Percentiles rank a stretch among this genome's conserved stretches.
Evolutionary conservation across 441 rosid genomes (phyloP).

Genomic region (Pelargonium citronellum): DNA sequence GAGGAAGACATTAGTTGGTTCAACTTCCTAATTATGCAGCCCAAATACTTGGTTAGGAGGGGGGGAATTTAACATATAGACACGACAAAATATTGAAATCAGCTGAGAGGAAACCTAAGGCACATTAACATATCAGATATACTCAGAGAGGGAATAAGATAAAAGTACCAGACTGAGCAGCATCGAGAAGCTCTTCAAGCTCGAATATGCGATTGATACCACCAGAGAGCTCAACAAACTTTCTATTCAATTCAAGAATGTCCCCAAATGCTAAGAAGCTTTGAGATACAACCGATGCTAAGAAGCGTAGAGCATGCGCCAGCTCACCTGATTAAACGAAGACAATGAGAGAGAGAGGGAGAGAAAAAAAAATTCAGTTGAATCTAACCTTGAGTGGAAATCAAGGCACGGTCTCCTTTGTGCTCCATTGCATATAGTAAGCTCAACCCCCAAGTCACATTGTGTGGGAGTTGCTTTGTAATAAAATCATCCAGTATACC

Average conservation of each 20-base stretch:
- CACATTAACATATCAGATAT: background rate
- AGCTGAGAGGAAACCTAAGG: background rate
- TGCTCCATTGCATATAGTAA: slow-evolving; percentile 92
- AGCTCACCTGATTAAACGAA: slow-evolving; percentile 64
- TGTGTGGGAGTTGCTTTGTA: slow-evolving; percentile 96
- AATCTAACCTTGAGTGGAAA: slow-evolving; percentile 75
- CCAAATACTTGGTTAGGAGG: no score
- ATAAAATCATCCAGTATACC: slow-evolving; percentile 94
- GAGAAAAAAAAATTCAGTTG: background rate
- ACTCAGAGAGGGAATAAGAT: slow-evolving; percentile 12
- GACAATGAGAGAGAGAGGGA: slow-evolving; percentile 11
- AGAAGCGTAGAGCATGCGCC: slow-evolving; percentile 94
- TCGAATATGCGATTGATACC: slow-evolving; percentile 88
- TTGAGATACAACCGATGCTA: slow-evolving; percentile 98
- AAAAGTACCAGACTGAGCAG: slow-evolving; percentile 68
- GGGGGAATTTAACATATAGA: background rate
- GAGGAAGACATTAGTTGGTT: background rate
- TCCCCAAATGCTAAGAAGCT: slow-evolving; percentile 99
- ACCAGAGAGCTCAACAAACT: slow-evolving; percentile 91
- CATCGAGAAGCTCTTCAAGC: slow-evolving; percentile 92
- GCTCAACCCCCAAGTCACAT: slow-evolving; percentile 99
- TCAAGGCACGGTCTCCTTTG: slow-evolving; percentile 78
- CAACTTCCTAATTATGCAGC: no score
- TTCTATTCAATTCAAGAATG: slow-evolving; percentile 87
- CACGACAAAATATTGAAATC: background rate